Evolutionary conservation across 164 flowering plant genomes (phyloP), one percentile per base, ranked within the genome.

Genomic region (Brasenia schreberi): DNA sequence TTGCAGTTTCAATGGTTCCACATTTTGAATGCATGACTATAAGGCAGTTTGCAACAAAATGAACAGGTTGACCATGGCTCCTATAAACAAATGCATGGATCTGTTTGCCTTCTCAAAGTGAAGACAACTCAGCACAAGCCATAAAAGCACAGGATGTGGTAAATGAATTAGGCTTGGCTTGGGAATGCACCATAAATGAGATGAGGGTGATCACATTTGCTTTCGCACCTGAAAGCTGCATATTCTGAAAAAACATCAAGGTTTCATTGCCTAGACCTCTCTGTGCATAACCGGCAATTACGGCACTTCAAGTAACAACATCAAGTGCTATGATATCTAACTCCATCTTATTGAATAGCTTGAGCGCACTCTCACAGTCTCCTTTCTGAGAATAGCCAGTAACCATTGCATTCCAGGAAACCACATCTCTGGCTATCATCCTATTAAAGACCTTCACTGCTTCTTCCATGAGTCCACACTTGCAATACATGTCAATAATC

Each of bases 231-330:
- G 73, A 73, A 52, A 67, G 64, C 67, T 63, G 79, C 96, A 89
- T 89, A 65, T 82, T 67, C 61, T 84, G 75, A 61, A 89, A 86
- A 19, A 86, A 83, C 72, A 79, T 77, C 44, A 87, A 43, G 0
- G 93, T 88, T 66, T 83, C 83, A 69, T 53, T 53, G 9, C 96
- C 93, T 62, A 12, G 78, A 1, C 88, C 93, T 66, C 86, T 83
- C 72, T 89, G 93, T 7, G 93, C 85, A 77, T 80, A 86, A 10
- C 91, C 93, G 0, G 89, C 79, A 70, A 89, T 84, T 52, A 87
- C 88, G 62, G 91, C 88, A 73, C 89, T 89, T 93, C 96, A 89
- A 6, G 91, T 82, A 27, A 89, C 85, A 42, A 89, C 92, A 77
- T 89, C 70, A 67, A 87, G 72, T 45, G 80, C 78, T 69, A 89